phyloP scores from a whole-genome alignment of 257 asterid species.

The Solanum pimpinellifolium region DNA sequence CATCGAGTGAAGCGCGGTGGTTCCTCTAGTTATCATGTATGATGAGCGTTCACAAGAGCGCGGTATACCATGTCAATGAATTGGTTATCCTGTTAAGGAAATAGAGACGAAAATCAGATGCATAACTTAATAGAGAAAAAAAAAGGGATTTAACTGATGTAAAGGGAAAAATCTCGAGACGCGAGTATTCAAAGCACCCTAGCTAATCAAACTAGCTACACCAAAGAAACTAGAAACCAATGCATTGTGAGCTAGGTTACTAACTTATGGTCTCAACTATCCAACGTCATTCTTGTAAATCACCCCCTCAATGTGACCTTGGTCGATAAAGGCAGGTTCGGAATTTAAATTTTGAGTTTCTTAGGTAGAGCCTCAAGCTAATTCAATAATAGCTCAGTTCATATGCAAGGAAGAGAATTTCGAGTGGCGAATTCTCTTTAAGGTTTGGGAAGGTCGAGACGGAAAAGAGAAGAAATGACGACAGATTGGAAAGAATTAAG shows the following conservation, averaged over 20 bases:
- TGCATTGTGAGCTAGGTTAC: background rate
- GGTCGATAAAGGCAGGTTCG: background rate
- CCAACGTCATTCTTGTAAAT: background rate
- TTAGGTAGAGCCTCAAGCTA: background rate
- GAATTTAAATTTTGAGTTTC: background rate
- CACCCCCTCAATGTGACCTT: background rate
- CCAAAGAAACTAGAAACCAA: background rate
- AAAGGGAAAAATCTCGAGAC: background rate
- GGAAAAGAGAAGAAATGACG: background rate
- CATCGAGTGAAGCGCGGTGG: background rate
- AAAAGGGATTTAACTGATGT: background rate
- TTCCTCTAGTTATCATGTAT: conserved; percentile 7
- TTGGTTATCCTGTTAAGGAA: conserved; percentile 47
- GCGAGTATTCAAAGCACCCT: background rate
- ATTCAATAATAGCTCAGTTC: background rate
- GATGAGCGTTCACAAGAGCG: conserved; percentile 57
- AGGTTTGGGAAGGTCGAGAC: background rate
- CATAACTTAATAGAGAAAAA: background rate
- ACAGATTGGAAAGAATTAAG: background rate
- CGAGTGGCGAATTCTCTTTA: background rate
- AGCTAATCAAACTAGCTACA: background rate
- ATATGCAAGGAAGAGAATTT: background rate
- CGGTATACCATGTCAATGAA: conserved; percentile 72
- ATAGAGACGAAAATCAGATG: background rate
- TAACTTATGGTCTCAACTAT: too few relatives aligned